Conservation (phyloP, 23 red algal genomes). For the Porphyridium purpureum region DNA sequence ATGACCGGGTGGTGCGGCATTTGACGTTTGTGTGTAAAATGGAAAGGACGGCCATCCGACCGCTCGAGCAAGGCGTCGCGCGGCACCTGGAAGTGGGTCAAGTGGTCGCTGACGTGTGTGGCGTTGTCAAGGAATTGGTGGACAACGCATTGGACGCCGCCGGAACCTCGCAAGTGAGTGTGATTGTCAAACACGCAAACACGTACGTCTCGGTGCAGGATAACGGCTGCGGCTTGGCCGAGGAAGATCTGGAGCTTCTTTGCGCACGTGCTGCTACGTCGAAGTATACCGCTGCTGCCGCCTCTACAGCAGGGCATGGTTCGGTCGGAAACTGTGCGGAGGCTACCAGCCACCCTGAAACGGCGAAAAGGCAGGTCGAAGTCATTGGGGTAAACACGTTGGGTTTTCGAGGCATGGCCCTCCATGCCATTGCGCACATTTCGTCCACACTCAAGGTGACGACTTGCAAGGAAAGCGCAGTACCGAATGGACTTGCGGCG, state of each 20-base stretch:
- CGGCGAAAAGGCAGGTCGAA: too few species aligned
- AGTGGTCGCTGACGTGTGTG: slow-evolving; percentile 31
- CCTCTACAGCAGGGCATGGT: neutral
- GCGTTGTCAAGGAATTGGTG: slow-evolving; percentile 75
- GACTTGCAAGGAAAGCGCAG: slow-evolving; percentile 9
- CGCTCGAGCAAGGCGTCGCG: too few species aligned
- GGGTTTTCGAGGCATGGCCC: slow-evolving; percentile 89
- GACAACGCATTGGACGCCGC: slow-evolving; percentile 81
- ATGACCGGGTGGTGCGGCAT: too few species aligned
- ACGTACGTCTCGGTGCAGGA: slow-evolving; percentile 81
- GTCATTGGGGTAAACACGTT: slow-evolving; percentile 28
- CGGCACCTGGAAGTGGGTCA: too few species aligned
- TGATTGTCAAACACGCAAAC: too few species aligned
- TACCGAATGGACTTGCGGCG: neutral
- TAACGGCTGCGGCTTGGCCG: slow-evolving; percentile 58
- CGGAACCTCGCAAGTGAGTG: neutral
- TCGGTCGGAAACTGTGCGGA: neutral
- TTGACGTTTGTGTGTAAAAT: too few species aligned
- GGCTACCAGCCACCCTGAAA: neutral
- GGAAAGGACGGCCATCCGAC: too few species aligned
- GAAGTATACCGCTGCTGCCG: slow-evolving; percentile 12
- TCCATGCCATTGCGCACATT: slow-evolving; percentile 45
- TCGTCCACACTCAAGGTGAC: slow-evolving; percentile 18
- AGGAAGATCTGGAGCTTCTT: slow-evolving; percentile 11
- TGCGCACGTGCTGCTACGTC: slow-evolving; percentile 52